Percentiles rank a stretch among this genome's conserved stretches.
Evolutionary conservation across 495 filamentous ascomycete genomes (phyloP).

Genomic region (Lasiosphaeria miniovina): DNA sequence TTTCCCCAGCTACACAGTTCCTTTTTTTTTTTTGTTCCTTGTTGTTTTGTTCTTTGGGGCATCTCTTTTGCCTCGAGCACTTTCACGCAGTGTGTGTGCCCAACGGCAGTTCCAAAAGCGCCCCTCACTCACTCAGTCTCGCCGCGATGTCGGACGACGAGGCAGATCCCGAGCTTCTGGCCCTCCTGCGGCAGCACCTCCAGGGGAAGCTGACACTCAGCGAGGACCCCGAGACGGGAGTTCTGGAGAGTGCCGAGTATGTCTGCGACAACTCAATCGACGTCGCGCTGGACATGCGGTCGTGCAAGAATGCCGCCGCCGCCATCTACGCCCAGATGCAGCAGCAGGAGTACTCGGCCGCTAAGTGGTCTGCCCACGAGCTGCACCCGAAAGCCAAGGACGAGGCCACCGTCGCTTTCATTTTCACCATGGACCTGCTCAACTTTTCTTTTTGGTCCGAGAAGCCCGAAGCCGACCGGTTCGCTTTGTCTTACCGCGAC

Average conservation of each 20-base stretch:
- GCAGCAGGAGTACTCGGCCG: slow-evolving; percentile 75
- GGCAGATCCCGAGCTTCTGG: slow-evolving; percentile 81
- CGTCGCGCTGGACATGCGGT: slow-evolving; percentile 75
- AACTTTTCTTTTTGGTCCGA: slow-evolving; percentile 98
- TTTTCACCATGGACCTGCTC: slow-evolving; percentile 93
- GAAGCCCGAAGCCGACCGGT: slow-evolving; percentile 58
- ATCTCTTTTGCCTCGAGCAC: not conserved
- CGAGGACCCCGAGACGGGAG: slow-evolving; percentile 68
- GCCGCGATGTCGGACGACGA: slow-evolving; percentile 81
- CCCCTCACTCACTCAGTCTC: too few species aligned
- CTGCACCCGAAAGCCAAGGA: slow-evolving; percentile 83
- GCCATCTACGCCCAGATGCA: slow-evolving; percentile 78
- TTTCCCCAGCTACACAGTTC: not conserved
- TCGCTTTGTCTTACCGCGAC: slow-evolving; percentile 75
- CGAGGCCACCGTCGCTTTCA: slow-evolving; percentile 77
- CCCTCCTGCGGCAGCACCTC: slow-evolving; percentile 78
- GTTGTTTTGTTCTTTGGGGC: not conserved
- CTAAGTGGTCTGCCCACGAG: slow-evolving; percentile 82
- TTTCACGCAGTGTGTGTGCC: too few species aligned
- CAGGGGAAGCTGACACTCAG: slow-evolving; percentile 47
- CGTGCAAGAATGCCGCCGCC: slow-evolving; percentile 76
- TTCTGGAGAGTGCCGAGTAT: slow-evolving; percentile 77
- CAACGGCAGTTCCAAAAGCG: too few species aligned
- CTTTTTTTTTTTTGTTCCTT: not conserved
- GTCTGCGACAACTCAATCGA: slow-evolving; percentile 93